These are phyloP conservation scores for Chaetomiaceae sp. DNA, from an alignment of 2,329 filamentous ascomycete species.

Conservation along the genomic window DNA sequence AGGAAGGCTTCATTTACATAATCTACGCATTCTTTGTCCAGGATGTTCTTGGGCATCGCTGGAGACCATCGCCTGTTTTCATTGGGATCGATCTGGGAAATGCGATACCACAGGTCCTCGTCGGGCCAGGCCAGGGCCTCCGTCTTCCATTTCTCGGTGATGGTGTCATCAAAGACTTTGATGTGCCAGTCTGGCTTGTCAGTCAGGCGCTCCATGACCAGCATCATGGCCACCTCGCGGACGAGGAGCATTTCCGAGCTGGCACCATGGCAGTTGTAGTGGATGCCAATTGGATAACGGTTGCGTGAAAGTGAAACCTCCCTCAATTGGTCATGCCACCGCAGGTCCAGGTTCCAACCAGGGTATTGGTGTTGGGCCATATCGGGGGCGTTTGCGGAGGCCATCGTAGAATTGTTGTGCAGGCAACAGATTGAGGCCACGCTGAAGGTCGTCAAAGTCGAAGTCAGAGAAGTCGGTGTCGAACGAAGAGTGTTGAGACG, in stretches of 20 bases:
- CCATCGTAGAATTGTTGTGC: too few relatives aligned
- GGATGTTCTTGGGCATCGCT: background rate
- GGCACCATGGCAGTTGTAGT: background rate
- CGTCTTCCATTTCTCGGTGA: constrained; percentile 30
- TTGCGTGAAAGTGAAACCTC: background rate
- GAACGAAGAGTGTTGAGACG: too few relatives aligned
- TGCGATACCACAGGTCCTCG: constrained; percentile 14
- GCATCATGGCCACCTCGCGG: constrained; percentile 34
- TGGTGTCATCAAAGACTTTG: constrained; percentile 32
- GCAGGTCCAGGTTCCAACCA: background rate
- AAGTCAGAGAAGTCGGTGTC: too few relatives aligned
- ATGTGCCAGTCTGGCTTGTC: constrained; percentile 36
- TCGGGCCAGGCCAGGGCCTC: constrained; percentile 30
- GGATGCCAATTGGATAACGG: constrained; percentile 8
- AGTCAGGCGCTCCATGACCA: constrained; percentile 32
- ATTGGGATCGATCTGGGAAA: background rate
- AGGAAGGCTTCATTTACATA: background rate
- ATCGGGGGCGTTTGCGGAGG: background rate
- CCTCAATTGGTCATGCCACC: background rate
- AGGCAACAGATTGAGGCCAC: too few relatives aligned
- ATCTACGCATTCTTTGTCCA: constrained; percentile 2
- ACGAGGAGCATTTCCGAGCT: constrained; percentile 16
- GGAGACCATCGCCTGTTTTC: background rate
- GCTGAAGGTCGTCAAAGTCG: too few relatives aligned
- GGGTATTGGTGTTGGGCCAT: constrained; percentile 2